Evolutionary conservation across 2,329 filamentous ascomycete species (phyloP), one percentile per base, ranked within the genome.

Genomic region (Teratosphaeria nubilosa): DNA sequence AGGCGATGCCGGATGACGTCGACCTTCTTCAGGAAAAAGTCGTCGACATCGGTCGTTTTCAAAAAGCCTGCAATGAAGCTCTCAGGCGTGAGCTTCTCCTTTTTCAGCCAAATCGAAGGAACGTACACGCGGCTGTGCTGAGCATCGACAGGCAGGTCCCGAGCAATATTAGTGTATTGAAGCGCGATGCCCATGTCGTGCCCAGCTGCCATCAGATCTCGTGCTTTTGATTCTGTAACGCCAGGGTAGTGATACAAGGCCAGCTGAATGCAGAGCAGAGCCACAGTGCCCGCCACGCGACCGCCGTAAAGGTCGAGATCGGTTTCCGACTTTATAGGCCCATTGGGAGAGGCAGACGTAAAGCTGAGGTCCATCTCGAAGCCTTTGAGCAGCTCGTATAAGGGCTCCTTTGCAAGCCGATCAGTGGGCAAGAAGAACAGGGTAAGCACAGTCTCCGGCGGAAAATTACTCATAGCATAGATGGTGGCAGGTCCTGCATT

Each of bases 81-180:
- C 52, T 78, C 71, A 0, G 82, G 78, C 0, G 75, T 78, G 24
- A 87, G 64, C 1, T 77, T 79, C 56, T 79, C 78, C 56, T 83
- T 80, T 45, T 78, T 74, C 1, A 90, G 74, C 86, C 86, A 90
- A 0, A 73, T 72, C 0, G 76, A 75, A 0, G 87, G 87, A 4
- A 90, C 72, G 67, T 91, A 91, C 6, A 88, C 86, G 6, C 87
- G 80, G 1, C 78, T 78, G 37, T 87, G 82, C 14, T 74, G 72
- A 0, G 87, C 85, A 64, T 90, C 87, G 2, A 83, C 82, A 3
- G 75, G 71, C n/a, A 90, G 84, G 65, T 91, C 87, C 24, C 87
- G 83, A 2, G 86, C 84, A 60, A 91, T 89, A 66, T 90, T 91
- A 65, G 88, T 82, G 64, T 86, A 89, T 66, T 91, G 87, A n/a